Base-by-base conservation (phyloP, 2,329 filamentous ascomycete genomes). In the Colletotrichum tropicale region DNA sequence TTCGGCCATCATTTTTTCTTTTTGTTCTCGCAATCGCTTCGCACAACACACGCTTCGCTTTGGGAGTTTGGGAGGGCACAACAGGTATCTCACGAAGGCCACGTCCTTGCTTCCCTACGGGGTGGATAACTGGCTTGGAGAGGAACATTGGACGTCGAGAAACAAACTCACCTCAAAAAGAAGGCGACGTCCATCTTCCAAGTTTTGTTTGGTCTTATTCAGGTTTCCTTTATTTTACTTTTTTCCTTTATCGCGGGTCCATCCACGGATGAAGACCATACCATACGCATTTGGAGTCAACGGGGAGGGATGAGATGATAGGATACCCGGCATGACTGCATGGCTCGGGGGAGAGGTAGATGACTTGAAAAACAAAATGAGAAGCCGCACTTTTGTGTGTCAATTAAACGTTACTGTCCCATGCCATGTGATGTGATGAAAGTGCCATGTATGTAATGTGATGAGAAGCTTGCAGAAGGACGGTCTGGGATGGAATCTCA, bases 271-370 rank as follows among this genome's bases (percentile, higher is more conserved):
- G 74, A 56, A 26, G 62, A 36, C 65, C 61, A n/a, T 21, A 21
- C 36, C 66, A 69, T 52, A 74, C 28, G 70, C 70, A 76, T 69
- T 43, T 61, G 74, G 74, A 76, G 74, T 76, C 65, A 10, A 52
- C 32, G 65, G 70, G 56, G 61, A 34, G 52, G 70, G 32, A 74
- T 48, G 64, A 43, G 73, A 75, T 32, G 69, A 58, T 36, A 69
- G 58, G 43, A 76, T 74, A 74, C 65, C 43, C 43, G 43, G 43
- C 74, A 74, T 74, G 65, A 76, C 65, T 60, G 43, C 74, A 76
- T 74, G 74, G 70, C 62, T 21, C 28, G 36, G 32, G 65, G 65
- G 36, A 28, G 56, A 58, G 68, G 70, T 69, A 76, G 74, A 74
- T 32, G 70, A 66, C 56, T 64, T 65, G 64, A 26, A 74, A 71